phyloP scores from a whole-genome alignment of 345 rosid genomes.

The Eucalyptus leucophloia region DNA sequence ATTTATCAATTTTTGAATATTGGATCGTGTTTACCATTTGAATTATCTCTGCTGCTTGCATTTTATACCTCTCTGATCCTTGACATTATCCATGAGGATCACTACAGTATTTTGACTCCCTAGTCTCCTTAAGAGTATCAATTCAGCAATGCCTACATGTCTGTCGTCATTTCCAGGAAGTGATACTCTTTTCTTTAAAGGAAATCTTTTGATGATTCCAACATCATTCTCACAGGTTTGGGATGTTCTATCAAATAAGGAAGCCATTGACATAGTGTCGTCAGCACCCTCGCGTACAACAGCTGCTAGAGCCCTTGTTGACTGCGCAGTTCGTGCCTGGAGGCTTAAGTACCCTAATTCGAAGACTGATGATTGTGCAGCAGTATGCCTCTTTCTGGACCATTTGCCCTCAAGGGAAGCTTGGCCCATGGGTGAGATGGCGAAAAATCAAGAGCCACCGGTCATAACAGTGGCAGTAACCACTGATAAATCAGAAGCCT shows the following conservation, averaged over 20 bases:
- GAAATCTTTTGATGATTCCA: not conserved
- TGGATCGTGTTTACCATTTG: not conserved
- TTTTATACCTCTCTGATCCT: not conserved
- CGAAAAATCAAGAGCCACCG: not conserved
- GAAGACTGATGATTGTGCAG: conserved; percentile 91
- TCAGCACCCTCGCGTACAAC: conserved; percentile 70
- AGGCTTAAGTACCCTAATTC: conserved; percentile 93
- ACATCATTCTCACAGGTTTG: conserved; percentile 43
- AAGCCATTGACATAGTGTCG: conserved; percentile 78
- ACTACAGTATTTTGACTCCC: not conserved
- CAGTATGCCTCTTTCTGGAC: conserved; percentile 76
- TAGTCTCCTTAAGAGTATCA: not conserved
- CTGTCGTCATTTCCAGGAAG: not conserved
- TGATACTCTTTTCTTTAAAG: not conserved
- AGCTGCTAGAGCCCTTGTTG: conserved; percentile 92
- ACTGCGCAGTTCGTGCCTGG: conserved; percentile 89
- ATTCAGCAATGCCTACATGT: not conserved
- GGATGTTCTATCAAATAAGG: conserved; percentile 94
- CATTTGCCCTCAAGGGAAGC: conserved; percentile 13
- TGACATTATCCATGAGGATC: not conserved
- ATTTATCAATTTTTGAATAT: not conserved
- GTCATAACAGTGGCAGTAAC: not conserved
- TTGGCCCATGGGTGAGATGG: not conserved
- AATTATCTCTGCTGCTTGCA: not conserved
- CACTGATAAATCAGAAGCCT: not conserved